A percentile compares a stretch with the other conserved stretches of the same genome.
Evolutionary conservation across 805 yeast genomes (phyloP).

Genomic region (Candida nanaspora): DNA sequence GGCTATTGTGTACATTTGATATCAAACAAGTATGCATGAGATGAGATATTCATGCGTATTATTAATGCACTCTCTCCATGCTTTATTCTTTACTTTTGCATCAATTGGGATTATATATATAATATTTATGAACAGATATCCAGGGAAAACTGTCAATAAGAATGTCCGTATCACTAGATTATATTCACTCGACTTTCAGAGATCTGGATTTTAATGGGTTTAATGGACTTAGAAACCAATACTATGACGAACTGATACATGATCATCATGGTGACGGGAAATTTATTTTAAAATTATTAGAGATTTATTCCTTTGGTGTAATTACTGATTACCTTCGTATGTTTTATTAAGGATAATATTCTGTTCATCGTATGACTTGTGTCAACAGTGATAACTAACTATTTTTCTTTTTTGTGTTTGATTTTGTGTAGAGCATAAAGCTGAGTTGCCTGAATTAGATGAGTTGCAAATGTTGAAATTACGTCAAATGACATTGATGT

Average conservation of each 20-base stretch:
- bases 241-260: background rate
- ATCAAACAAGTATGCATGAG: too few relatives aligned
- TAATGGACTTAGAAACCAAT: constrained; percentile 7
- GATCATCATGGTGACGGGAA: background rate
- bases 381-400: background rate
- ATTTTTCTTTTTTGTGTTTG: background rate
- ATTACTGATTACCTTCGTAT: constrained; percentile 10
- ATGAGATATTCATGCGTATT: too few relatives aligned
- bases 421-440: background rate
- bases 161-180: background rate
- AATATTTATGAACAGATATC: too few relatives aligned
- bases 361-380: too few relatives aligned
- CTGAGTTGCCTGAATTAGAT: constrained; percentile 1
- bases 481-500: constrained; percentile 5
- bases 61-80: too few relatives aligned
- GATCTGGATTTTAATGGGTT: constrained; percentile 14
- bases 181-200: background rate
- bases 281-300: constrained; percentile 9
- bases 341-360: too few relatives aligned
- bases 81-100: too few relatives aligned
- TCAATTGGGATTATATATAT: too few relatives aligned
- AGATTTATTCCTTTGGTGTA: constrained; percentile 21
- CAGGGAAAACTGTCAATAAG: too few relatives aligned
- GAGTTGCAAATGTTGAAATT: constrained; percentile 4
- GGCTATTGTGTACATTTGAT: too few relatives aligned